These are phyloP conservation scores for Falciphora oryzae DNA, from an alignment of 2,329 filamentous ascomycete species.

Conservation along the genomic window DNA sequence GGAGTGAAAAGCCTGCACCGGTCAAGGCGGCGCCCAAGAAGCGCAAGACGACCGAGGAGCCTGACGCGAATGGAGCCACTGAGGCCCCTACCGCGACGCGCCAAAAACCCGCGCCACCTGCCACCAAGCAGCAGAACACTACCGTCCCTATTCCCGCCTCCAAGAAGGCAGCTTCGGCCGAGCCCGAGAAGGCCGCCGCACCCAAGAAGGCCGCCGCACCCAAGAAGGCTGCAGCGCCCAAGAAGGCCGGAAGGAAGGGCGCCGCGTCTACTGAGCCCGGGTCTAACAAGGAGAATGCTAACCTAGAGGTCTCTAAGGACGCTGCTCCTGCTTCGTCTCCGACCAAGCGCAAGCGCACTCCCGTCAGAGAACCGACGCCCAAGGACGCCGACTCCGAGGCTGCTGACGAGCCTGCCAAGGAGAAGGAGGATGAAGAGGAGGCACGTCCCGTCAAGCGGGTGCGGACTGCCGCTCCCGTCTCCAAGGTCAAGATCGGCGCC, in stretches of 20 bases:
- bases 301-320: constrained; percentile 17
- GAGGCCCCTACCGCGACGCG: constrained; percentile 8
- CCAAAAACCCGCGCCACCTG: constrained; percentile 5
- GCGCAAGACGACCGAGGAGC: constrained; percentile 7
- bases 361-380: constrained; percentile 5
- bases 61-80: constrained; percentile 1
- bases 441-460: constrained; percentile 15
- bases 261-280: constrained; percentile 13
- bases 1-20: background rate
- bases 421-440: constrained; percentile 12
- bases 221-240: constrained; percentile 13
- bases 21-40: constrained; percentile 7
- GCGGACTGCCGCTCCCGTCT: constrained; percentile 26
- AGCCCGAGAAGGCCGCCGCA: constrained; percentile 11
- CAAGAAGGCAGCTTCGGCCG: constrained; percentile 9
- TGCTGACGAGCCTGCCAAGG: constrained; percentile 12
- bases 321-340: background rate
- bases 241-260: constrained; percentile 2
- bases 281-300: constrained; percentile 16
- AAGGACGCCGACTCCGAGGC: constrained; percentile 5
- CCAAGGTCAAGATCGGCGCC: constrained; percentile 22
- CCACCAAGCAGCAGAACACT: constrained; percentile 14
- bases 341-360: constrained; percentile 10
- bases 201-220: constrained; percentile 1
- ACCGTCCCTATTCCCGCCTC: constrained; percentile 6